phyloP scores from a whole-genome alignment of 805 yeast genomes.

The Yarrowia sp. region DNA sequence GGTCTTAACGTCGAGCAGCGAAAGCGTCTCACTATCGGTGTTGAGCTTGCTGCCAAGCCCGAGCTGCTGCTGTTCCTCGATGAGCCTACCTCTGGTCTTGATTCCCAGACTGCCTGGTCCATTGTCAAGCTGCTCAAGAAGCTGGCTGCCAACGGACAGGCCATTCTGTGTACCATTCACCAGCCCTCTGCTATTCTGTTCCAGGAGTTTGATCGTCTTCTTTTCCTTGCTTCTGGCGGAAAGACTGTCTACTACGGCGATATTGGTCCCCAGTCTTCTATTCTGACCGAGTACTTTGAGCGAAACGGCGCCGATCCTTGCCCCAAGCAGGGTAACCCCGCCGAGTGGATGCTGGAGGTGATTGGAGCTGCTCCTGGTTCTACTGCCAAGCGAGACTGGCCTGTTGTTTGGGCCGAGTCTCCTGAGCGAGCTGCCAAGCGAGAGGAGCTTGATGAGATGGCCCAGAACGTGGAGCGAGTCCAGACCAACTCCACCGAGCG shows the following conservation, averaged over 20 bases:
- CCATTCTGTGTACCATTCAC: conserved; percentile 71
- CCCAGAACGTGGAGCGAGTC: not conserved
- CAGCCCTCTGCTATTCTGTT: conserved; percentile 80
- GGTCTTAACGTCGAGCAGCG: conserved; percentile 12
- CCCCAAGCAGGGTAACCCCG: conserved; percentile 71
- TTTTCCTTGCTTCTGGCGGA: conserved; percentile 69
- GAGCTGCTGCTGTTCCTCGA: not conserved
- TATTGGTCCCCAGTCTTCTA: conserved; percentile 55
- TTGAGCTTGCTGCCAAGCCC: conserved; percentile 4
- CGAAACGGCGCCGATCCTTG: conserved; percentile 58
- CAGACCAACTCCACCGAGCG: not conserved
- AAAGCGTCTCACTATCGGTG: not conserved
- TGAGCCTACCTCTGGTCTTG: not conserved
- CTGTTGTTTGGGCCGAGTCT: conserved; percentile 76
- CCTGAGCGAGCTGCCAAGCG: conserved; percentile 14
- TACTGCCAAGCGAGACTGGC: conserved; percentile 35
- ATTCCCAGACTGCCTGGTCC: conserved; percentile 54
- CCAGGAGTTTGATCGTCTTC: conserved; percentile 72
- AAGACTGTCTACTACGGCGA: conserved; percentile 73
- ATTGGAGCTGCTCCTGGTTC: conserved; percentile 40
- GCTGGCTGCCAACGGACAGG: conserved; percentile 58
- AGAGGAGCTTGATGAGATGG: conserved; percentile 8
- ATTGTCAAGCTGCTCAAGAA: conserved; percentile 59
- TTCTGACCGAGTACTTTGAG: conserved; percentile 65
- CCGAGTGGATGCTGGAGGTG: conserved; percentile 84